Conservation (phyloP, 2,329 filamentous ascomycete species). For the Monilinia polystroma region DNA sequence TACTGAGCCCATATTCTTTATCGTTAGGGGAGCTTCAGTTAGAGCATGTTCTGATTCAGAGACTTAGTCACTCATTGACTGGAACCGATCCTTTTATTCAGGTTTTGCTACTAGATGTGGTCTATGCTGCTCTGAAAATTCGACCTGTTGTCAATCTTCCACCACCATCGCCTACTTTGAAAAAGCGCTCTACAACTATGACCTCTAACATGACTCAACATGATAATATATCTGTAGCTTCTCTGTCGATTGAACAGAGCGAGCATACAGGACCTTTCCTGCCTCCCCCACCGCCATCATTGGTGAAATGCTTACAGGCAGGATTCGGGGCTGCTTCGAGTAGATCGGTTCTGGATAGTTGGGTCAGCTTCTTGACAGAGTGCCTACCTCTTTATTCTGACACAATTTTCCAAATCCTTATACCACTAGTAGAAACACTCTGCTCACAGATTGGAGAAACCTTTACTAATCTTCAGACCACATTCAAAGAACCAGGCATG, state of each 20-base stretch:
- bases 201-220: conserved; percentile 16
- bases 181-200: conserved; percentile 34
- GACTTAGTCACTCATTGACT: conserved; percentile 60
- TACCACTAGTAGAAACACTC: conserved; percentile 87
- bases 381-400: conserved; percentile 81
- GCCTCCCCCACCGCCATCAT: conserved; percentile 61
- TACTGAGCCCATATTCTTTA: conserved; percentile 61
- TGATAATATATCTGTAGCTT: conserved; percentile 41
- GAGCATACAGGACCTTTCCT: conserved; percentile 44
- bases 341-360: conserved; percentile 80
- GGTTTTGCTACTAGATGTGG: conserved; percentile 73
- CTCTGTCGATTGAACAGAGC: conserved; percentile 44
- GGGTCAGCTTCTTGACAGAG: conserved; percentile 82
- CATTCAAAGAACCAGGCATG: conserved; percentile 53
- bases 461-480: conserved; percentile 67
- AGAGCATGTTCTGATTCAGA: conserved; percentile 68
- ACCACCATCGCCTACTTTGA: conserved; percentile 34
- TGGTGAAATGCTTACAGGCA: conserved; percentile 82
- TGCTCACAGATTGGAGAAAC: conserved; percentile 73
- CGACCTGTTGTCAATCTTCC: conserved; percentile 38
- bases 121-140: conserved; percentile 71
- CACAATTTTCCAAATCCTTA: conserved; percentile 83
- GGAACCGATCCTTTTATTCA: conserved; percentile 70
- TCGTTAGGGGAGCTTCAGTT: conserved; percentile 63
- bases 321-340: conserved; percentile 75